Evolutionary conservation across 2,329 filamentous ascomycete genomes (phyloP).

Genomic region (Cladosporium sp.): DNA sequence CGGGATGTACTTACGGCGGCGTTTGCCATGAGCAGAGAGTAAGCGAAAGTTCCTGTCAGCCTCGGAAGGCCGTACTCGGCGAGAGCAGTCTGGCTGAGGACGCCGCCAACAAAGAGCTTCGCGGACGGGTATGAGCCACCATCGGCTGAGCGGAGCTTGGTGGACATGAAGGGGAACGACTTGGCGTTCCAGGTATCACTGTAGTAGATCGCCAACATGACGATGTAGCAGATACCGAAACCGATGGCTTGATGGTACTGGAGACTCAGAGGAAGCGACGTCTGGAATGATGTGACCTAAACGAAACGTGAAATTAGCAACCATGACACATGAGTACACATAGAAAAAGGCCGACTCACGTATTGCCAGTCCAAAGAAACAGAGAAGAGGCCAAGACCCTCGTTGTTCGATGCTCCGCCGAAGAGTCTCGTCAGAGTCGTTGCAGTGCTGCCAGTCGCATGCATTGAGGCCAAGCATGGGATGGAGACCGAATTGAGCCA

Average conservation of each 20-base stretch:
- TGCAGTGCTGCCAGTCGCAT: constrained; percentile 50
- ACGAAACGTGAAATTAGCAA: not conserved
- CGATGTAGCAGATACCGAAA: constrained; percentile 50
- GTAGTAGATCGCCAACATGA: constrained; percentile 57
- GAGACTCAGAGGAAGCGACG: constrained; percentile 54
- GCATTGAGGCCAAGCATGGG: constrained; percentile 55
- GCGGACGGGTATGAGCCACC: constrained; percentile 35
- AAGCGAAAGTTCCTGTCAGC: constrained; percentile 34
- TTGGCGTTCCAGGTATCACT: constrained; percentile 49
- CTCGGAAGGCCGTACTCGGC: constrained; percentile 48
- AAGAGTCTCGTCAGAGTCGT: constrained; percentile 51
- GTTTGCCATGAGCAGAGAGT: constrained; percentile 56
- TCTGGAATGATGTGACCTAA: constrained; percentile 53
- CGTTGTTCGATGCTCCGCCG: constrained; percentile 54
- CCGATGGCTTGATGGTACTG: constrained; percentile 47
- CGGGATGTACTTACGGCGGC: constrained; percentile 40
- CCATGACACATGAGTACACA: not conserved
- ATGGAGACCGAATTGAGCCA: constrained; percentile 59
- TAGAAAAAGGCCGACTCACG: constrained; percentile 17
- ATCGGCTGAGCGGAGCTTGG: constrained; percentile 41
- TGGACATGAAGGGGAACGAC: constrained; percentile 58
- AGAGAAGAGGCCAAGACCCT: constrained; percentile 53
- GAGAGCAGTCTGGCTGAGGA: constrained; percentile 47
- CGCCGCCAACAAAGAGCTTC: constrained; percentile 28
- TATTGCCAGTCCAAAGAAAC: constrained; percentile 58